These are phyloP conservation scores for Hyparrhenia diplandra DNA, from an alignment of 176 grass and related monocot genomes.

Conservation along the genomic window DNA sequence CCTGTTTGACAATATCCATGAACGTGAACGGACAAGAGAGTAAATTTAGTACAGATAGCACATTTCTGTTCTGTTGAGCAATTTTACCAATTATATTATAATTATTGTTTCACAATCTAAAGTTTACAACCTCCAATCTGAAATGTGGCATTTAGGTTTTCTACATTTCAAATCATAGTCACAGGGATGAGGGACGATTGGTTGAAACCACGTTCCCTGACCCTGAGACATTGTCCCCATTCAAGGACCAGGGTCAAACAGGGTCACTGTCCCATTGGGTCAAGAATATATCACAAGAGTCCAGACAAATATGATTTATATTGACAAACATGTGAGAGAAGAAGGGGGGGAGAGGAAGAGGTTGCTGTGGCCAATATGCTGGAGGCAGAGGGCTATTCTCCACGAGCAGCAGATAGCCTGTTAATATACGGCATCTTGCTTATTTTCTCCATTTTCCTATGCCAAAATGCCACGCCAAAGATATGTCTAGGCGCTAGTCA, in stretches of 20 bases:
- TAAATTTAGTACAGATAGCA: neutral
- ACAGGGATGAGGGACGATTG: neutral
- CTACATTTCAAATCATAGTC: neutral
- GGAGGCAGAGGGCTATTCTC: neutral
- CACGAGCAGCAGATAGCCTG: neutral
- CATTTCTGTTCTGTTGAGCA: neutral
- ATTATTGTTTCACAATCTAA: neutral
- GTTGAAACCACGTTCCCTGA: neutral
- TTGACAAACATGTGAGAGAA: neutral
- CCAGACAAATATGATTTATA: neutral
- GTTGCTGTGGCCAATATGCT: neutral
- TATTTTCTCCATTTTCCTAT: too few species aligned
- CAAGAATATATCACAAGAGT: neutral
- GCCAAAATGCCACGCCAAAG: too few species aligned
- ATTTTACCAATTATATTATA: neutral
- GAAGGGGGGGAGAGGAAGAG: neutral
- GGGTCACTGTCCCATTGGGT: neutral
- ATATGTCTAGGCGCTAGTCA: too few species aligned
- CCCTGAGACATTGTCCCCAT: neutral
- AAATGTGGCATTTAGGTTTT: neutral
- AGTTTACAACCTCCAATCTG: neutral
- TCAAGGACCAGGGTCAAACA: neutral
- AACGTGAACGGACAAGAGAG: neutral
- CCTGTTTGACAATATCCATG: conserved; percentile 52
- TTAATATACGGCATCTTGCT: too few species aligned